Conservation (phyloP, 2,329 filamentous ascomycete genomes). For the Penicillium digitatum region DNA sequence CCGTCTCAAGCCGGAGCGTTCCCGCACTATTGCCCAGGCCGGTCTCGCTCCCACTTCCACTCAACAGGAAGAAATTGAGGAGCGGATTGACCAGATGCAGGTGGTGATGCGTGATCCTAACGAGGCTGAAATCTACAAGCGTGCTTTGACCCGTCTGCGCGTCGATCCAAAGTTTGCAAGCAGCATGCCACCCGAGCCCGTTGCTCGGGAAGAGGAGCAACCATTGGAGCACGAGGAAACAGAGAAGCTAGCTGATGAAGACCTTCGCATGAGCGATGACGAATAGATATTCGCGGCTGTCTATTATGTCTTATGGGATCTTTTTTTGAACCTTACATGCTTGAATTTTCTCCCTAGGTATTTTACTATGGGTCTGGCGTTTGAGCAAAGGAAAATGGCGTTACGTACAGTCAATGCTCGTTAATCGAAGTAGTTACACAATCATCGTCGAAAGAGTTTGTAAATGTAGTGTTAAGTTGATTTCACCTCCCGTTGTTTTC, state of each 20-base stretch:
- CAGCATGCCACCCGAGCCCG: constrained; percentile 29
- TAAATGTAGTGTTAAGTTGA: neutral
- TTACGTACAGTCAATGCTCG: neutral
- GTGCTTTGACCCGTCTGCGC: constrained; percentile 43
- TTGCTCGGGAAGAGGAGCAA: constrained; percentile 15
- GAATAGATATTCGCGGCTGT: neutral
- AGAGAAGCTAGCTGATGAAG: constrained; percentile 17
- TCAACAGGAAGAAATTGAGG: constrained; percentile 36
- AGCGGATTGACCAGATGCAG: constrained; percentile 53
- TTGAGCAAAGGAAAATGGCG: constrained; percentile 11
- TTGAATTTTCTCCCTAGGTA: constrained; percentile 1
- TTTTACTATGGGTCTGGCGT: constrained; percentile 9
- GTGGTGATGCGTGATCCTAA: constrained; percentile 50
- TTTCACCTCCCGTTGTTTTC: neutral
- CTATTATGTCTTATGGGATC: constrained; percentile 9
- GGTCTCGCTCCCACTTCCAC: constrained; percentile 39
- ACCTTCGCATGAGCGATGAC: constrained; percentile 25
- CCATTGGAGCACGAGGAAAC: constrained; percentile 12
- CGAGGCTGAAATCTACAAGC: constrained; percentile 48
- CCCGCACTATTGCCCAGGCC: constrained; percentile 43
- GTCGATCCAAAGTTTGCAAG: constrained; percentile 45
- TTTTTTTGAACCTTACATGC: constrained; percentile 3
- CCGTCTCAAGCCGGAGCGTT: constrained; percentile 51
- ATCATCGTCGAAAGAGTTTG: neutral
- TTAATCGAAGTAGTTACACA: neutral